phyloP scores from a whole-genome alignment of 2,329 filamentous ascomycete genomes.

The Penicillium sp. region DNA sequence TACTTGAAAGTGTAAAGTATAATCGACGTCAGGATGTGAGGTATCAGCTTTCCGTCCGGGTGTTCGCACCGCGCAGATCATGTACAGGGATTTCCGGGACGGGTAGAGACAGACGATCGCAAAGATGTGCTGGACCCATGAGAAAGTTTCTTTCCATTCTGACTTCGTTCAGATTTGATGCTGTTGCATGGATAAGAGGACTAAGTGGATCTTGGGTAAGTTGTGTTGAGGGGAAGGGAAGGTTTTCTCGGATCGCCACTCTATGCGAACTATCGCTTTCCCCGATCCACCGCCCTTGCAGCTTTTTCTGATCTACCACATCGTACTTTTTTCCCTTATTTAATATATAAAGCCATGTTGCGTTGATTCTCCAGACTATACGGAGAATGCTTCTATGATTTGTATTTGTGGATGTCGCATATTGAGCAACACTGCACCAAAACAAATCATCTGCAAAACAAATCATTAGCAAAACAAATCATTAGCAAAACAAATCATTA shows the following conservation, averaged over 20 bases:
- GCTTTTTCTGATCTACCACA: constrained; percentile 1
- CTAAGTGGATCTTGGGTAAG: neutral
- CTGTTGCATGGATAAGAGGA: neutral
- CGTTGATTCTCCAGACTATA: neutral
- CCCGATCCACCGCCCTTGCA: constrained; percentile 8
- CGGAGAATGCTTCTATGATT: neutral
- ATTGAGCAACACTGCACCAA: neutral
- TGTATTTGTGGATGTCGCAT: neutral
- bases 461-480: neutral
- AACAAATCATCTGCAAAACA: too few species aligned
- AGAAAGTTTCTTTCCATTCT: neutral
- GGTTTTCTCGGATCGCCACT: neutral
- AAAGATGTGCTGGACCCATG: constrained; percentile 5
- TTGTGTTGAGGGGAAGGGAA: neutral
- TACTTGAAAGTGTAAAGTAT: constrained; percentile 2
- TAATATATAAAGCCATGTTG: neutral
- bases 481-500: neutral
- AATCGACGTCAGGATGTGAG: constrained; percentile 22
- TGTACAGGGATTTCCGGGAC: constrained; percentile 12
- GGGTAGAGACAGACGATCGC: constrained; percentile 16
- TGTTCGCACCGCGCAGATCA: constrained; percentile 13
- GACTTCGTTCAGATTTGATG: neutral
- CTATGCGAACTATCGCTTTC: neutral
- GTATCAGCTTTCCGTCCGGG: constrained; percentile 12
- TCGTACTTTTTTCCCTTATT: neutral